These are phyloP conservation scores for Periconia macrospinosa DNA, from an alignment of 2,329 filamentous ascomycete species.

Conservation along the genomic window DNA sequence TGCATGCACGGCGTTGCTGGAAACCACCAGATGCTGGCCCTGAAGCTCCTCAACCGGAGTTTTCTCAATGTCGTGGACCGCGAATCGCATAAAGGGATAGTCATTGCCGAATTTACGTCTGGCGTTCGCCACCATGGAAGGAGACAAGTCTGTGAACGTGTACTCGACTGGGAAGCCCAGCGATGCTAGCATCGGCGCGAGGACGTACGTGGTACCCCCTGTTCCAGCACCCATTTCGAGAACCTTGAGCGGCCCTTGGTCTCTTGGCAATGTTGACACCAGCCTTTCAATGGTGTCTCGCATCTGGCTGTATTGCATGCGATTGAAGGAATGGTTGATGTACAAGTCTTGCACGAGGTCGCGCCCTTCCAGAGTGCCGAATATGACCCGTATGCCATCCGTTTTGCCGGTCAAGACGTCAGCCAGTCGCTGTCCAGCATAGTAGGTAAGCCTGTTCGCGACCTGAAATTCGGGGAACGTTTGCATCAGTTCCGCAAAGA, in stretches of 20 bases:
- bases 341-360: neutral
- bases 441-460: neutral
- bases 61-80: conserved; percentile 36
- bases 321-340: neutral
- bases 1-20: conserved; percentile 22
- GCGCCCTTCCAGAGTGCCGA: neutral
- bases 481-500: neutral
- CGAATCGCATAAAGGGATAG: conserved; percentile 36
- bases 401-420: neutral
- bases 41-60: conserved; percentile 7
- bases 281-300: too few relatives aligned
- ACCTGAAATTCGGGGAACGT: neutral
- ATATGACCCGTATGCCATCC: neutral
- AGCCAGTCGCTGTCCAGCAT: neutral
- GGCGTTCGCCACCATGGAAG: neutral
- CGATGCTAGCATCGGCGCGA: too few relatives aligned
- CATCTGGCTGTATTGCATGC: neutral
- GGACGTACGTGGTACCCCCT: neutral
- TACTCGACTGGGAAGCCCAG: too few relatives aligned
- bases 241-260: neutral
- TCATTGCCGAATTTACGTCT: conserved; percentile 26
- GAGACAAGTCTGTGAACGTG: neutral
- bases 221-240: neutral
- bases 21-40: conserved; percentile 7
- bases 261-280: too few relatives aligned